These are phyloP conservation scores for Camellia granthamiana DNA, from an alignment of 148 eudicot species.

Conservation along the genomic window DNA sequence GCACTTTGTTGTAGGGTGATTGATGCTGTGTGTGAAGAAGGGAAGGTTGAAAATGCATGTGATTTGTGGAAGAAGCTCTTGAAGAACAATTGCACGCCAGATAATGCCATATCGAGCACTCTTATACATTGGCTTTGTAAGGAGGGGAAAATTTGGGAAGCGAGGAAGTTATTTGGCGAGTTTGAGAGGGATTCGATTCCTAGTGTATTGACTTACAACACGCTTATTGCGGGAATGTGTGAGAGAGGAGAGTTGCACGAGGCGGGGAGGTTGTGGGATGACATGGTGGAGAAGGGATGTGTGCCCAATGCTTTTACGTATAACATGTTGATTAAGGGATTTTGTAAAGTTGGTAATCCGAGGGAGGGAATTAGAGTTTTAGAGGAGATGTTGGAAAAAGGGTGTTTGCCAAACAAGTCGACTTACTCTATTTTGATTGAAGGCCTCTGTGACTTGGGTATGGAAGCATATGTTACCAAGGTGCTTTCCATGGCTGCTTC, in stretches of 20 bases:
- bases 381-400: slow-evolving; percentile 71
- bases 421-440: slow-evolving; percentile 62
- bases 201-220: slow-evolving; percentile 71
- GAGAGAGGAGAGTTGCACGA: slow-evolving; percentile 77
- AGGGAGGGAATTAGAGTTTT: slow-evolving; percentile 65
- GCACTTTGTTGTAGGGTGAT: slow-evolving; percentile 72
- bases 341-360: slow-evolving; percentile 71
- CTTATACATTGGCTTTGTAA: slow-evolving; percentile 90
- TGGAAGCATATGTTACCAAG: slow-evolving; percentile 36
- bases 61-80: slow-evolving; percentile 72
- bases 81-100: slow-evolving; percentile 64
- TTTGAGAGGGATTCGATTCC: slow-evolving; percentile 72
- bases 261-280: slow-evolving; percentile 83
- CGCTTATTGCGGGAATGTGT: slow-evolving; percentile 77
- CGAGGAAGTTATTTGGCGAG: slow-evolving; percentile 71
- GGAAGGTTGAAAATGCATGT: slow-evolving; percentile 70
- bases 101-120: slow-evolving; percentile 62
- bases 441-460: slow-evolving; percentile 41
- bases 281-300: slow-evolving; percentile 77
- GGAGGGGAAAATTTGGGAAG: slow-evolving; percentile 64
- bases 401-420: slow-evolving; percentile 54
- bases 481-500: slow-evolving; percentile 39
- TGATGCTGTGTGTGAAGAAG: slow-evolving; percentile 62
- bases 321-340: slow-evolving; percentile 71
- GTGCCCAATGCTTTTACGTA: slow-evolving; percentile 72